Percentiles rank a stretch among this genome's conserved stretches.
Evolutionary conservation across 2,329 filamentous ascomycete genomes (phyloP).

Genomic region (Lachnellula cervina): DNA sequence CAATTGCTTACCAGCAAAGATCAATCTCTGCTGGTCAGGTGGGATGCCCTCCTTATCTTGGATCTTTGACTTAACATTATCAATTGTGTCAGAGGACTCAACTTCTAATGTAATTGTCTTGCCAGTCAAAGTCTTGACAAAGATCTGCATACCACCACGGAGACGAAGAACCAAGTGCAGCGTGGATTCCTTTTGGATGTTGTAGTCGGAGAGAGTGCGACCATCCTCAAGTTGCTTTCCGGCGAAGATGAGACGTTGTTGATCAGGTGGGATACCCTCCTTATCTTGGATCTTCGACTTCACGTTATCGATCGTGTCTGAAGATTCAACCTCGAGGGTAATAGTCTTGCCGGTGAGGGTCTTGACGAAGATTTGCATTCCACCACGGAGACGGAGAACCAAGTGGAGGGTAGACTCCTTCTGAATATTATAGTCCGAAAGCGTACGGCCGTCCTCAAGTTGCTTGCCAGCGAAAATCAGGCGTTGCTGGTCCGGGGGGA

Average conservation of each 20-base stretch:
- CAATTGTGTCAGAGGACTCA: conserved; percentile 63
- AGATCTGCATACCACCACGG: conserved; percentile 70
- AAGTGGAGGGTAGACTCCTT: conserved; percentile 99
- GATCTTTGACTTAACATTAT: conserved; percentile 67
- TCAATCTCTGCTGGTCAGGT: conserved; percentile 64
- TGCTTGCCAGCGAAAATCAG: conserved; percentile 99
- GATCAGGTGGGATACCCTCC: conserved; percentile 66
- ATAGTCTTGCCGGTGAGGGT: conserved; percentile 67
- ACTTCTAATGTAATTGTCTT: conserved; percentile 67
- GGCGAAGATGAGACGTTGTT: conserved; percentile 66
- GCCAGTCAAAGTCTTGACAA: conserved; percentile 66
- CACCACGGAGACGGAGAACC: conserved; percentile 96
- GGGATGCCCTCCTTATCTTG: conserved; percentile 69
- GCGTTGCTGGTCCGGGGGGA: conserved; percentile 98
- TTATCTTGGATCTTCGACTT: conserved; percentile 69
- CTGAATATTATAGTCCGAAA: conserved; percentile 99
- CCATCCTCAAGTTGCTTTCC: conserved; percentile 72
- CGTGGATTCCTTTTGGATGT: conserved; percentile 76
- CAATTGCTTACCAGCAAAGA: conserved; percentile 67
- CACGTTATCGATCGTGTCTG: conserved; percentile 68
- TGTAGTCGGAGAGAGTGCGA: conserved; percentile 74
- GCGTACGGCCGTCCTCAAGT: conserved; percentile 98
- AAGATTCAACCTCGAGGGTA: conserved; percentile 63
- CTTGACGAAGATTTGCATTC: conserved; percentile 75
- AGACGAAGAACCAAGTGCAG: conserved; percentile 67